phyloP scores from a whole-genome alignment of 2,329 filamentous ascomycete species.

The Diaporthe sp. region DNA sequence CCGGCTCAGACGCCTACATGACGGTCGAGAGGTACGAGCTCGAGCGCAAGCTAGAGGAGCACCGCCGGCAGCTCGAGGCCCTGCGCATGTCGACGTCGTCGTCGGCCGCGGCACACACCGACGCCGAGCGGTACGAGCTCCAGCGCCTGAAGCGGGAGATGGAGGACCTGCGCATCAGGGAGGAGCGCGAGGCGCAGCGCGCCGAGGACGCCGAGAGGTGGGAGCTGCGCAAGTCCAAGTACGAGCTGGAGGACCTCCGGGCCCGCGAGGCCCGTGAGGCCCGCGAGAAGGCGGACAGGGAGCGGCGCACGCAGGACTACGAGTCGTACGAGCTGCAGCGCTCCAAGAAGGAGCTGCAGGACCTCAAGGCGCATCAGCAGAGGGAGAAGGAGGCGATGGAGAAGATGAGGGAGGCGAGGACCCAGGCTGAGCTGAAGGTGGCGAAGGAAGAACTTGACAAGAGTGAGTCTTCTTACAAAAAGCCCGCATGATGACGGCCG shows the following conservation, averaged over 20 bases:
- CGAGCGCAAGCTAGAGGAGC: constrained; percentile 37
- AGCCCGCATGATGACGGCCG: not conserved
- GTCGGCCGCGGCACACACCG: constrained; percentile 40
- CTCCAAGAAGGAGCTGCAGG: constrained; percentile 53
- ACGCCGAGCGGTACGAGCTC: constrained; percentile 45
- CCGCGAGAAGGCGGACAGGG: constrained; percentile 38
- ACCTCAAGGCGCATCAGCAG: constrained; percentile 48
- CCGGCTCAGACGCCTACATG: constrained; percentile 45
- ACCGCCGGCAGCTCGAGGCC: constrained; percentile 33
- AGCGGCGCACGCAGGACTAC: constrained; percentile 37
- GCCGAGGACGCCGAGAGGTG: constrained; percentile 45
- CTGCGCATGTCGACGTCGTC: constrained; percentile 24
- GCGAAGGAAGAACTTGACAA: constrained; percentile 60
- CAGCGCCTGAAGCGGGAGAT: constrained; percentile 54
- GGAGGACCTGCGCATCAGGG: constrained; percentile 54
- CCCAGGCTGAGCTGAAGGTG: constrained; percentile 61
- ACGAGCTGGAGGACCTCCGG: constrained; percentile 48
- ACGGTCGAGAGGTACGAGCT: constrained; percentile 54
- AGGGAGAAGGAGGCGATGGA: constrained; percentile 47
- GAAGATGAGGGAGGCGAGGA: constrained; percentile 52
- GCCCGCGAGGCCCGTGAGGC: constrained; percentile 28
- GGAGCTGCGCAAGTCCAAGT: constrained; percentile 50
- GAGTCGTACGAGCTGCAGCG: constrained; percentile 50
- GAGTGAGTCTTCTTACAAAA: constrained; percentile 35
- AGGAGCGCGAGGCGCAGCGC: constrained; percentile 51